phyloP scores from a whole-genome alignment of 768 basidiomycete species.

The Lenzites betulinus region DNA sequence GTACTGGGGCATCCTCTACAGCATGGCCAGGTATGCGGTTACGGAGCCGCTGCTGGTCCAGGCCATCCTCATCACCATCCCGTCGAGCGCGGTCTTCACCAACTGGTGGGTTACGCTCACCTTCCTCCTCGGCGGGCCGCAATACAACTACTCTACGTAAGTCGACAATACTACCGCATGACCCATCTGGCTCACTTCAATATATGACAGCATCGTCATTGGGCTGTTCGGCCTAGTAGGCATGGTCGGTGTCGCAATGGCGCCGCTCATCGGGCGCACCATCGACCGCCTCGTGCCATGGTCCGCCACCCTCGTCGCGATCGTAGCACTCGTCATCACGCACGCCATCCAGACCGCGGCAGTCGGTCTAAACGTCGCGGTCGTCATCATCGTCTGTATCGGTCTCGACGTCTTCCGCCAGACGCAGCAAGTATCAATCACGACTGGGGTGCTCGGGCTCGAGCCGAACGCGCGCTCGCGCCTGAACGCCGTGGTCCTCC shows the following conservation, averaged over 20 bases:
- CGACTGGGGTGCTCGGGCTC: conserved; percentile 50
- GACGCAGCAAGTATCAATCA: conserved; percentile 67
- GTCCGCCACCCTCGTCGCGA: conserved; percentile 67
- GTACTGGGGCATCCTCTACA: conserved; percentile 68
- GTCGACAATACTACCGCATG: conserved; percentile 19
- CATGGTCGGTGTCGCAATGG: conserved; percentile 63
- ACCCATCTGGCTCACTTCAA: background rate
- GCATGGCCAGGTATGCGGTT: conserved; percentile 74
- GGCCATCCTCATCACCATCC: conserved; percentile 58
- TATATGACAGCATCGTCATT: conserved; percentile 45
- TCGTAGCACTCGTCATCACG: conserved; percentile 48
- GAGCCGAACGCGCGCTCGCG: conserved; percentile 44
- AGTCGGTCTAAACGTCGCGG: conserved; percentile 68
- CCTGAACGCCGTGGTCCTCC: conserved; percentile 74
- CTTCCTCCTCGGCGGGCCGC: conserved; percentile 75
- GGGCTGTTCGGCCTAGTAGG: conserved; percentile 54
- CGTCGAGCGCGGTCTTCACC: conserved; percentile 56
- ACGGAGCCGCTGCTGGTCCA: conserved; percentile 84
- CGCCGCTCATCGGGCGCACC: conserved; percentile 66
- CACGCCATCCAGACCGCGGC: conserved; percentile 68
- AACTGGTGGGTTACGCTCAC: conserved; percentile 62
- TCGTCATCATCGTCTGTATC: conserved; percentile 68
- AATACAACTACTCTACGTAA: conserved; percentile 76
- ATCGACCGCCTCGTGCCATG: conserved; percentile 77
- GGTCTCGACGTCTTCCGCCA: conserved; percentile 78